Base-by-base conservation (phyloP, 2,329 filamentous ascomycete species). In the Ophiosphaerella korrae region DNA sequence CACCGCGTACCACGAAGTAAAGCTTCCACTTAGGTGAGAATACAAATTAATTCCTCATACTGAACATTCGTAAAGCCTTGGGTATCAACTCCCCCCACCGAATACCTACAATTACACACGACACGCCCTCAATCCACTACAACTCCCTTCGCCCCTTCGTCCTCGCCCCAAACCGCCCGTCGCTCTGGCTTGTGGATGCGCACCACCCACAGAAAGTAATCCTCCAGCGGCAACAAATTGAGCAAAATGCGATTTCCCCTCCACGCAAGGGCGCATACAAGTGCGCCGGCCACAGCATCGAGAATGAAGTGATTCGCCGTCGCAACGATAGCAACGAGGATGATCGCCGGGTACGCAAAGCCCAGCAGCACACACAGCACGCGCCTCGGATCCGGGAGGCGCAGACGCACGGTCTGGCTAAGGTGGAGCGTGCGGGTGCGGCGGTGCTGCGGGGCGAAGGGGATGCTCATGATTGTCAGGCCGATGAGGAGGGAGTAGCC, bases 401-500 rank as follows among this genome's bases (percentile, higher is more conserved):
- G 66, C 13, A 80, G 32, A 14, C 70, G 55, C 6, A 73, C 64
- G 5, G 74, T 58, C 32, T 60, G 57, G 3, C 53, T 55, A 1
- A 60, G 18, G 1, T 58, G 63, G 3, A 73, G 58, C 2, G 58
- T 60, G 45, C 75, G 64, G 1, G 77, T 77, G 7, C 76, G 77
- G 14, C 77, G 70, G 46, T 85, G 81, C 18, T 81, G 75, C 21
- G 81, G 78, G 8, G 80, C 74, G 1, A 89, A 75, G 1, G 88
- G 88, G 40, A 89, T 82, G 1, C 83, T 84, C 60, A 84, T 82
- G 50, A 90, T 80, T 3, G 87, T 90, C 11, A 90, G 73, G 7
- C 88, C 88, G 64, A 90, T 85, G 62, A 90, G 81, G 26, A 90
- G 81, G 3, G 86, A 87, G 74, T 90, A 90, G 3, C 88, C 88